phyloP scores from a whole-genome alignment of 108 stramenopile species.

The Cyclotella atomus region DNA sequence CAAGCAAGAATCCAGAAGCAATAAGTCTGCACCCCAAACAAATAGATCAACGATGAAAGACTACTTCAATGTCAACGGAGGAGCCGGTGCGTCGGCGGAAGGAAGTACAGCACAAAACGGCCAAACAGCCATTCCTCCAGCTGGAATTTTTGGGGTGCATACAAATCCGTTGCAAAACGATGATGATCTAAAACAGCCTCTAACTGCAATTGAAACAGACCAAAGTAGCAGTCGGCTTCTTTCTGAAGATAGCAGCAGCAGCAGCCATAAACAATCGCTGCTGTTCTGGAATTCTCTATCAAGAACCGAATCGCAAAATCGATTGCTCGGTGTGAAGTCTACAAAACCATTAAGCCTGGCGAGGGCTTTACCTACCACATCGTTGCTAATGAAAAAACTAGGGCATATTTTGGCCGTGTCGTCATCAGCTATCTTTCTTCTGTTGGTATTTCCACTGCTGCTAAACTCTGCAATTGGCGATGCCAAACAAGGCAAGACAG shows the following conservation, averaged over 20 bases:
- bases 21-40: not conserved
- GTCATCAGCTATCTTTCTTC: constrained; percentile 40
- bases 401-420: constrained; percentile 22
- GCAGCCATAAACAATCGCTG: not conserved
- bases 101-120: not conserved
- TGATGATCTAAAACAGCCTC: no score
- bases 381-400: constrained; percentile 32
- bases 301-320: not conserved
- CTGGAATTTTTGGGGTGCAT: no score
- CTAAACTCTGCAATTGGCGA: constrained; percentile 39
- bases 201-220: no score
- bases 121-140: no score
- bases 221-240: no score
- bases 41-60: not conserved
- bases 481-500: constrained; percentile 36
- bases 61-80: not conserved
- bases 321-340: not conserved
- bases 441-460: constrained; percentile 43
- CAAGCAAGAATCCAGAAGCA: no score
- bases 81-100: not conserved
- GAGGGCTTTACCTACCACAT: constrained; percentile 20
- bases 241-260: no score
- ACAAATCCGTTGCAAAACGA: no score
- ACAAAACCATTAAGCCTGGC: constrained; percentile 8
- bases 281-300: not conserved